Evolutionary conservation across 305 asterid species (phyloP).

Genomic region (Monarda citriodora): DNA sequence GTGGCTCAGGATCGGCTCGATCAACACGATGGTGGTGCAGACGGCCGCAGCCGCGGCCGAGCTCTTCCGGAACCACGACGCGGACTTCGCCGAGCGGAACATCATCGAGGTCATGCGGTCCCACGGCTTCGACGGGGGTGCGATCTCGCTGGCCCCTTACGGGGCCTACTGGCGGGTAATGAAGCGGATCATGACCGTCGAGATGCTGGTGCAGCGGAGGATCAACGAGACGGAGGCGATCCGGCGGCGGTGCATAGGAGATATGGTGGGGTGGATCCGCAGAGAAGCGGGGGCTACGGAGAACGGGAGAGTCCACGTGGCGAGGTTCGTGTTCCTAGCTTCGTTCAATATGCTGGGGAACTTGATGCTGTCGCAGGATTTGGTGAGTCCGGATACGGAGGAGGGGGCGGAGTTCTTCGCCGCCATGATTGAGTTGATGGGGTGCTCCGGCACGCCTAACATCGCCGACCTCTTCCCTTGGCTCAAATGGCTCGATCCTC

Average conservation of each 20-base stretch:
- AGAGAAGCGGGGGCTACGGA: constrained; percentile 12
- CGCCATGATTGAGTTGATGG: constrained; percentile 52
- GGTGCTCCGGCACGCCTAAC: constrained; percentile 59
- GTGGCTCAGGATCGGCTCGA: constrained; percentile 55
- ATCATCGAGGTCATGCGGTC: constrained; percentile 55
- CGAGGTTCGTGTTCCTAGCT: constrained; percentile 47
- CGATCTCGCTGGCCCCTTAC: constrained; percentile 52
- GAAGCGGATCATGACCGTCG: constrained; percentile 60
- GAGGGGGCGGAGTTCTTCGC: constrained; percentile 49
- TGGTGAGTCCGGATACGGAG: constrained; percentile 39
- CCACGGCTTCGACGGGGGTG: constrained; percentile 39
- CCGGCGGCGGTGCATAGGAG: constrained; percentile 39
- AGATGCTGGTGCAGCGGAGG: constrained; percentile 43
- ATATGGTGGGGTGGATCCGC: constrained; percentile 48
- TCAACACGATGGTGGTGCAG: constrained; percentile 50
- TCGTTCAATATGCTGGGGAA: constrained; percentile 64
- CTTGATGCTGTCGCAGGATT: constrained; percentile 49
- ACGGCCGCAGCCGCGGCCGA: constrained; percentile 44
- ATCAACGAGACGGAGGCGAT: constrained; percentile 39
- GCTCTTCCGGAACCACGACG: constrained; percentile 58
- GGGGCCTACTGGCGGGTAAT: constrained; percentile 63
- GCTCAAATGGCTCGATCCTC: constrained; percentile 53
- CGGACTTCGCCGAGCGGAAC: constrained; percentile 42
- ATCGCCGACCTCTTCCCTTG: constrained; percentile 53
- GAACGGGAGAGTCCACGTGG: constrained; percentile 29